phyloP scores from a whole-genome alignment of 192 early-diverging fungal species.

The Pilobolus umbonatus region DNA sequence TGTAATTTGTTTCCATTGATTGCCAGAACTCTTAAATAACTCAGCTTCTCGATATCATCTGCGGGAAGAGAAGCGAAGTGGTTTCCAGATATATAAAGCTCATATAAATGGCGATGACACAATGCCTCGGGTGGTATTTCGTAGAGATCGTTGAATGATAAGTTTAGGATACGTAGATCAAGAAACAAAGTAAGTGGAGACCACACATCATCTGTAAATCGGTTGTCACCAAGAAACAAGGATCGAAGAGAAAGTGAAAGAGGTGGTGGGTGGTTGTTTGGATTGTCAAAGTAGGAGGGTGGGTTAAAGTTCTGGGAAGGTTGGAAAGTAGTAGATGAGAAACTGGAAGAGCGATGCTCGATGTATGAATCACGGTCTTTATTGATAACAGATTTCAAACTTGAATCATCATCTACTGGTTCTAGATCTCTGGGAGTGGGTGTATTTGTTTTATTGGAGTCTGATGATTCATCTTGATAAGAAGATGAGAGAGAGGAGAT shows the following conservation, averaged over 20 bases:
- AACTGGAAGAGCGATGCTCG: slow-evolving; percentile 37
- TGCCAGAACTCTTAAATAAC: slow-evolving; percentile 67
- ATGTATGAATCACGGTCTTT: no score
- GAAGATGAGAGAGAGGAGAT: slow-evolving; percentile 3
- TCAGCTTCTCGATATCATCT: slow-evolving; percentile 77
- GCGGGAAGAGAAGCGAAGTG: slow-evolving; percentile 76
- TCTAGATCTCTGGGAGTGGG: neutral
- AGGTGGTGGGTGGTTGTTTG: slow-evolving; percentile 47
- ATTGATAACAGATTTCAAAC: neutral
- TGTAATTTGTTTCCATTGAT: slow-evolving; percentile 89
- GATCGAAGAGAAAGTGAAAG: slow-evolving; percentile 53
- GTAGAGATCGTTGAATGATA: slow-evolving; percentile 78
- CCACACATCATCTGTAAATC: slow-evolving; percentile 77
- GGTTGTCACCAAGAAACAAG: slow-evolving; percentile 77
- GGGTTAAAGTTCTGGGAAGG: slow-evolving; percentile 42
- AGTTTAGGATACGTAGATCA: slow-evolving; percentile 70
- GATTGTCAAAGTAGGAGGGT: slow-evolving; percentile 45
- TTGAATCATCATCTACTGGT: slow-evolving; percentile 18
- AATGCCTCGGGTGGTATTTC: slow-evolving; percentile 76
- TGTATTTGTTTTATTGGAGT: slow-evolving; percentile 18
- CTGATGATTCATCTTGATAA: slow-evolving; percentile 25
- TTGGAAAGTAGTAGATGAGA: slow-evolving; percentile 19
- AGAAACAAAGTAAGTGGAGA: slow-evolving; percentile 65
- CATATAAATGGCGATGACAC: slow-evolving; percentile 63
- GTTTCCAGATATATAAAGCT: slow-evolving; percentile 82